phyloP scores from a whole-genome alignment of 495 filamentous ascomycete species.

The Pseudoneurospora amorphoporcata region DNA sequence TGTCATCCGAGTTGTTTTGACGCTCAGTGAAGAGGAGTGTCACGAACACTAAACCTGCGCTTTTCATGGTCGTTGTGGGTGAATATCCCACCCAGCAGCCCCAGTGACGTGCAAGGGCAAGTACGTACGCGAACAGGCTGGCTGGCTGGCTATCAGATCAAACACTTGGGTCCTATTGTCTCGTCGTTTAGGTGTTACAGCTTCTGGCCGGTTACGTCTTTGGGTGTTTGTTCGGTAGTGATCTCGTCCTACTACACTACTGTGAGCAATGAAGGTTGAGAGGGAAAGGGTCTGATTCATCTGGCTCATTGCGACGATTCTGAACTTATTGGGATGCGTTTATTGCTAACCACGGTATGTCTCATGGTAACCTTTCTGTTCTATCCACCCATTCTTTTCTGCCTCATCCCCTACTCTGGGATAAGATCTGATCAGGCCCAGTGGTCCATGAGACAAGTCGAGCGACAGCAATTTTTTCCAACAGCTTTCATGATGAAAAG shows the following conservation, averaged over 20 bases:
- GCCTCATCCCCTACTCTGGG: neutral
- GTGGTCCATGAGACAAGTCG: neutral
- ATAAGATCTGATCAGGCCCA: neutral
- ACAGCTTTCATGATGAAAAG: neutral
- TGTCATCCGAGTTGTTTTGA: neutral
- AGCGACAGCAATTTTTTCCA: neutral
- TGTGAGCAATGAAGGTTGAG: neutral
- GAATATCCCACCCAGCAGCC: neutral
- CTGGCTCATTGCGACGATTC: neutral
- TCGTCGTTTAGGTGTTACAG: neutral
- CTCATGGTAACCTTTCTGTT: neutral
- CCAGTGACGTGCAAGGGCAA: neutral
- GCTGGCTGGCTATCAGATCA: neutral
- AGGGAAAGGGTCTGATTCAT: neutral
- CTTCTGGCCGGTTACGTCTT: neutral
- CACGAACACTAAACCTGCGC: neutral
- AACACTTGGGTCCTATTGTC: neutral
- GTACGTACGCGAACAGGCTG: neutral
- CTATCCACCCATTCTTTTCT: neutral
- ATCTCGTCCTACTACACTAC: neutral
- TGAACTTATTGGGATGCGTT: neutral
- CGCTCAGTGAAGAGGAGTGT: neutral
- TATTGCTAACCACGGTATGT: neutral
- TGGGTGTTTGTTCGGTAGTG: neutral
- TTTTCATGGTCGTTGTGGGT: neutral